Conservation (phyloP, 495 filamentous ascomycete species). For the Cenococcum geophilum region DNA sequence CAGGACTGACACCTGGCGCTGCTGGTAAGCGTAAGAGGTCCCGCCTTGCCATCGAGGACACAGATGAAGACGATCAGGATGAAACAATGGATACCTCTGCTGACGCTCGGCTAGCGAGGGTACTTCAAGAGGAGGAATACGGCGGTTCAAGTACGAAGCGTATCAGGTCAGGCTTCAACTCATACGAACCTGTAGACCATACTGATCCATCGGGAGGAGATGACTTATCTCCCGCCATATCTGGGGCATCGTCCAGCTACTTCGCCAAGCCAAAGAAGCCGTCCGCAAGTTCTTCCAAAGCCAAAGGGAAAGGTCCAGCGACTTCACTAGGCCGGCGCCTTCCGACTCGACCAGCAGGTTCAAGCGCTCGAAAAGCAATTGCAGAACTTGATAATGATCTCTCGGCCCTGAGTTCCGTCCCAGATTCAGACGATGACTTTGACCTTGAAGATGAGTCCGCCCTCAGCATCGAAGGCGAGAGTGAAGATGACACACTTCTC, state of each 20-base stretch:
- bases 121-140: constrained; percentile 61
- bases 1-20: background rate
- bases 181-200: constrained; percentile 17
- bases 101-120: constrained; percentile 53
- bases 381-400: constrained; percentile 11
- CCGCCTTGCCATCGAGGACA: constrained; percentile 36
- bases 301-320: constrained; percentile 25
- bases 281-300: constrained; percentile 4
- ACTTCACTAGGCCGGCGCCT: constrained; percentile 6
- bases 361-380: constrained; percentile 9
- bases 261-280: background rate
- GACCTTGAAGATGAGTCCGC: constrained; percentile 7
- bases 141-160: constrained; percentile 29
- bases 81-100: constrained; percentile 39
- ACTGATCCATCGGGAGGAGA: constrained; percentile 7
- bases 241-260: background rate
- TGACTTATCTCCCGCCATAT: background rate
- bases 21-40: constrained; percentile 25
- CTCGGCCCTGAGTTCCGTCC: background rate
- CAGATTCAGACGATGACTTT: constrained; percentile 5
- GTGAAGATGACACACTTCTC: constrained; percentile 11
- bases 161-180: constrained; percentile 20
- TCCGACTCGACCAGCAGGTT: constrained; percentile 14
- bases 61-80: constrained; percentile 35
- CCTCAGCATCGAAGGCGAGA: constrained; percentile 10